Evolutionary conservation across 345 rosid species (phyloP).

Genomic region (Arabidopsis arenosa): DNA sequence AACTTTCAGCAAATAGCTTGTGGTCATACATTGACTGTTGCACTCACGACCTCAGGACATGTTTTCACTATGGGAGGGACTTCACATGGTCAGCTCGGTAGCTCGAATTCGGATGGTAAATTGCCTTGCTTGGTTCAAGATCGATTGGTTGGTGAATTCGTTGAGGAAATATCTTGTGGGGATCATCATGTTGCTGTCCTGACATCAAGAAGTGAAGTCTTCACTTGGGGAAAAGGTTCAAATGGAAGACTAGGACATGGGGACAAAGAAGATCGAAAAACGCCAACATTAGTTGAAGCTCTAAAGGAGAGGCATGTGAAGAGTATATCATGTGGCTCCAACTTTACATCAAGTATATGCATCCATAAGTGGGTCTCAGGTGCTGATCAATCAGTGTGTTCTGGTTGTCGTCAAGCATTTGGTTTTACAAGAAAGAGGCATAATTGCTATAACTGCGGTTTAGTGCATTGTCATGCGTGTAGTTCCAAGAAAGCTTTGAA

Average conservation of each 20-base stretch:
- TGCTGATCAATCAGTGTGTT: slow-evolving; percentile 91
- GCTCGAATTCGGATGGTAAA: slow-evolving; percentile 70
- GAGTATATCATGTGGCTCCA: slow-evolving; percentile 90
- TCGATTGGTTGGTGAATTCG: slow-evolving; percentile 86
- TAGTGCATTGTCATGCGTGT: slow-evolving; percentile 95
- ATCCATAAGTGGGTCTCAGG: slow-evolving; percentile 98
- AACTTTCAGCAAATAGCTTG: slow-evolving; percentile 89
- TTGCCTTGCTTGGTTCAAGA: slow-evolving; percentile 83
- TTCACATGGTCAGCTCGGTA: slow-evolving; percentile 81
- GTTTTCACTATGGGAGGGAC: slow-evolving; percentile 89
- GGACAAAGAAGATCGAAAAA: slow-evolving; percentile 71
- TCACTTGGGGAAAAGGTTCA: slow-evolving; percentile 95
- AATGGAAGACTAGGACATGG: slow-evolving; percentile 95
- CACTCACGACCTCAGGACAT: slow-evolving; percentile 94
- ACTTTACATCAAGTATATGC: slow-evolving; percentile 87
- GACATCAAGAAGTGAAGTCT: slow-evolving; percentile 93
- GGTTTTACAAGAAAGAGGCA: slow-evolving; percentile 97
- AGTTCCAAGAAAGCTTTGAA: slow-evolving; percentile 93
- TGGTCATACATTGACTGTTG: slow-evolving; percentile 83
- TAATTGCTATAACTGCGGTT: slow-evolving; percentile 89
- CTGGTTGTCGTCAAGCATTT: slow-evolving; percentile 89
- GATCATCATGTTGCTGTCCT: slow-evolving; percentile 83
- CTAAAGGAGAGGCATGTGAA: slow-evolving; percentile 86
- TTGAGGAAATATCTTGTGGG: slow-evolving; percentile 92
- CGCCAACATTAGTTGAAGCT: slow-evolving; percentile 84